Conservation (phyloP, 305 asterid species). For the Rubia balearica region DNA sequence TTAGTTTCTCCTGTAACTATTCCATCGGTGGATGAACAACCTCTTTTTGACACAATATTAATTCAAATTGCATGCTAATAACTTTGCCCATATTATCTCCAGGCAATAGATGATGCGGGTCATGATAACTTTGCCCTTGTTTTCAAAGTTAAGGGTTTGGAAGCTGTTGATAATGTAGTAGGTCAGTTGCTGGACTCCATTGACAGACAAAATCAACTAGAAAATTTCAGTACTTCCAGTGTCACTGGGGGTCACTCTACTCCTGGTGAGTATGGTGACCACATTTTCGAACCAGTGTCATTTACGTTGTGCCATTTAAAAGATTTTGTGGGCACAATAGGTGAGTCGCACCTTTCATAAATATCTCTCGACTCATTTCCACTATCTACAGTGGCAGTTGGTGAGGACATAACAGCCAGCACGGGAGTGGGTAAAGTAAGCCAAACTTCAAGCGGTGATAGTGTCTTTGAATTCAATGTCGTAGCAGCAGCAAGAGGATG, state of each 20-base stretch:
- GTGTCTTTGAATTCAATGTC: conserved; percentile 57
- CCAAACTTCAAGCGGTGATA: conserved; percentile 50
- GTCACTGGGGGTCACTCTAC: conserved; percentile 72
- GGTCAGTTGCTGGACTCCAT: conserved; percentile 77
- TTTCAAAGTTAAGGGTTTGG: conserved; percentile 85
- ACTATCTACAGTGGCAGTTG: conserved; percentile 44
- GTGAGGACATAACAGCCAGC: conserved; percentile 34
- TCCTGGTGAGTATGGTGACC: conserved; percentile 98
- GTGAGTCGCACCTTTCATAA: conserved; percentile 46
- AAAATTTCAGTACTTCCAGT: conserved; percentile 37
- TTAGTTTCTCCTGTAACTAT: neutral
- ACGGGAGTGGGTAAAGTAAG: conserved; percentile 19
- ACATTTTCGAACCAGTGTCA: conserved; percentile 95
- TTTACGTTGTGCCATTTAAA: conserved; percentile 61
- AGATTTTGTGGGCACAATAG: conserved; percentile 66
- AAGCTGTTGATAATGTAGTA: conserved; percentile 79
- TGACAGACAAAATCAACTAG: conserved; percentile 72
- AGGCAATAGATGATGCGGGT: conserved; percentile 98
- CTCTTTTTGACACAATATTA: neutral
- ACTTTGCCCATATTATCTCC: conserved; percentile 14
- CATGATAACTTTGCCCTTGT: conserved; percentile 78
- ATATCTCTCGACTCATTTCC: conserved; percentile 77
- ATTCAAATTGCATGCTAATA: neutral
- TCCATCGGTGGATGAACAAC: neutral
- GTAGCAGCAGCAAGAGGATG: conserved; percentile 79